Conservation (phyloP, 176 grass and related monocot species). For the Typha latifolia region DNA sequence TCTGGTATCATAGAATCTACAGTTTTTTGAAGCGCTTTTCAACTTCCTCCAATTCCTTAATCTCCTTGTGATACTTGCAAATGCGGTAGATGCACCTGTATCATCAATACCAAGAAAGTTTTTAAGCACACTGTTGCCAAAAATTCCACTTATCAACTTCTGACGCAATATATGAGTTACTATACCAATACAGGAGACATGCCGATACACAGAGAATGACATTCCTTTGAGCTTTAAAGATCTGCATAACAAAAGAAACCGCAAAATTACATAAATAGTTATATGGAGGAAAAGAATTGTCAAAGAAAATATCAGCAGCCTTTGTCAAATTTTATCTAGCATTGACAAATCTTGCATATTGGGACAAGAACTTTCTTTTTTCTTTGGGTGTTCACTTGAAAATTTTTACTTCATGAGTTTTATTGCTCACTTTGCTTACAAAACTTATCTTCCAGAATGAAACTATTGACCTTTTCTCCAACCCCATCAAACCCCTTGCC, state of each 20-base stretch:
- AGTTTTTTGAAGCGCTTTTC: conserved; percentile 74
- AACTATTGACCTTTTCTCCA: no score
- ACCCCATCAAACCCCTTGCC: no score
- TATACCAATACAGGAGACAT: conserved; percentile 90
- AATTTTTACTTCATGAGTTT: no score
- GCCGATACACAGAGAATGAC: conserved; percentile 71
- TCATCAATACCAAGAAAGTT: conserved; percentile 5
- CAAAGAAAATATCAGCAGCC: neutral
- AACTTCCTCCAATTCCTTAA: conserved; percentile 66
- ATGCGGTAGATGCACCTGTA: conserved; percentile 67
- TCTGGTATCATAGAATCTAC: conserved; percentile 23
- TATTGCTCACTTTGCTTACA: no score
- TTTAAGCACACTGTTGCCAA: neutral
- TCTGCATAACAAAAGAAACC: conserved; percentile 38
- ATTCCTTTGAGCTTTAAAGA: conserved; percentile 95
- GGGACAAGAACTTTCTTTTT: no score
- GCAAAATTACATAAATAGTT: neutral
- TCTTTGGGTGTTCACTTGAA: no score
- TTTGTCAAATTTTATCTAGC: no score
- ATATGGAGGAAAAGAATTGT: conserved; percentile 2
- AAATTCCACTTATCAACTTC: conserved; percentile 3
- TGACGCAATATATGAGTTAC: neutral
- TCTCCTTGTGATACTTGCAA: conserved; percentile 72
- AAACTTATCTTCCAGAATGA: no score
- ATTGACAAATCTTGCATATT: no score